Conservation (phyloP, 768 basidiomycete species). For the Mycena leptocephala region DNA sequence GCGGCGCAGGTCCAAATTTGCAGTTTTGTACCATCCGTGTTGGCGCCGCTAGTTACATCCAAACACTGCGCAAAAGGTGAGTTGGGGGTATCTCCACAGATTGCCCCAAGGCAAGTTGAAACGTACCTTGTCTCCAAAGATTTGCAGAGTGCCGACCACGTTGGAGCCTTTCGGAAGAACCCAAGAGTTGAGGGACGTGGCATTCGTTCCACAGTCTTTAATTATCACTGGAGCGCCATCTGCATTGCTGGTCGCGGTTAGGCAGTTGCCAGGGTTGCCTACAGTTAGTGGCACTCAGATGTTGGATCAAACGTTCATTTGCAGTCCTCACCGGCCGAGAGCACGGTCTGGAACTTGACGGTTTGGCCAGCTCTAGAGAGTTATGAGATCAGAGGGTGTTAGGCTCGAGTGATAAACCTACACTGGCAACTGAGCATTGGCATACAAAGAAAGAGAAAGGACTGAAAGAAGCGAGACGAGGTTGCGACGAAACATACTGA, state of each 20-base stretch:
- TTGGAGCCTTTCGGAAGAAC: slow-evolving; percentile 10
- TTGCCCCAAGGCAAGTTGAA: neutral
- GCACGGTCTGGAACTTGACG: slow-evolving; percentile 4
- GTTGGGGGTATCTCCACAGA: neutral
- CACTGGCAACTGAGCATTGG: slow-evolving; percentile 24
- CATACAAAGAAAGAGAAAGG: neutral
- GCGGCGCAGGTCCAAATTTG: slow-evolving; percentile 42
- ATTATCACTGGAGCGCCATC: slow-evolving; percentile 28
- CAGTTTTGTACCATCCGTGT: slow-evolving; percentile 42
- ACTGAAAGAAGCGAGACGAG: neutral
- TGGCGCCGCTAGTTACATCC: slow-evolving; percentile 41
- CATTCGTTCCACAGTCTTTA: neutral
- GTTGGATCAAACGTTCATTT: neutral
- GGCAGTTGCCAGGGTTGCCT: slow-evolving; percentile 4
- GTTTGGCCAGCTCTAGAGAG: slow-evolving; percentile 11
- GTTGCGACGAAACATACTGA: slow-evolving; percentile 21
- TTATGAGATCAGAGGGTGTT: neutral
- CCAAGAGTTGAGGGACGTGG: slow-evolving; percentile 23
- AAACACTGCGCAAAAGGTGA: slow-evolving; percentile 28
- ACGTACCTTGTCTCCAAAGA: slow-evolving; percentile 27
- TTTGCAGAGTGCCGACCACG: slow-evolving; percentile 7
- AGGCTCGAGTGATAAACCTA: neutral
- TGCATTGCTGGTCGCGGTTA: slow-evolving; percentile 10
- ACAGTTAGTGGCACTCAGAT: neutral
- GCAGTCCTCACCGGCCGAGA: neutral